Conservation (phyloP, 192 early-diverging fungal species). For the Geranomyces michiganensis region DNA sequence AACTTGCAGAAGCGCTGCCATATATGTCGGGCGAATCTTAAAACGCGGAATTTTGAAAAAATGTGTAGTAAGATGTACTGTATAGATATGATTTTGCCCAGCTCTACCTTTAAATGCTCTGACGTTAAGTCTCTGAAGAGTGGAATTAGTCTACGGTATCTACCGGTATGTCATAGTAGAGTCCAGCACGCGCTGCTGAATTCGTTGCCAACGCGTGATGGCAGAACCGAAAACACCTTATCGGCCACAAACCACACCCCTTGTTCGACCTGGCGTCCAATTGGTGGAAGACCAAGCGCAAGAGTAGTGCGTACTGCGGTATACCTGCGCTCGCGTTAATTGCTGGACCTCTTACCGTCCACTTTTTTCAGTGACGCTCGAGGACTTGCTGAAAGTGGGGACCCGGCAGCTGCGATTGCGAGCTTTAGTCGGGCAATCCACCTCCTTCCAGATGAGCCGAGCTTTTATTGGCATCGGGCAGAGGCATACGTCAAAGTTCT, state of each 20-base stretch:
- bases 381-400: neutral
- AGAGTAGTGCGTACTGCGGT: neutral
- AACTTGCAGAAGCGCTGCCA: too few species aligned
- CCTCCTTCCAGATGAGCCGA: constrained; percentile 43
- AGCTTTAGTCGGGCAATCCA: constrained; percentile 42
- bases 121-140: too few species aligned
- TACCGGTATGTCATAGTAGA: too few species aligned
- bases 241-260: neutral
- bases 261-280: neutral
- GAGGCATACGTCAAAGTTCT: constrained; percentile 39
- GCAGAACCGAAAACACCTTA: too few species aligned
- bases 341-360: neutral
- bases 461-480: constrained; percentile 45
- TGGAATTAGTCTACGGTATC: too few species aligned
- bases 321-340: neutral
- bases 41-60: too few species aligned
- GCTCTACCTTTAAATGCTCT: too few species aligned
- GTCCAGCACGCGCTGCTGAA: too few species aligned
- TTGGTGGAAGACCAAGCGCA: neutral
- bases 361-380: neutral
- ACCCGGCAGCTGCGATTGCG: constrained; percentile 35
- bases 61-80: too few species aligned
- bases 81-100: too few species aligned
- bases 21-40: too few species aligned
- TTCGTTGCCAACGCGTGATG: too few species aligned